A percentile compares a stretch with the other conserved stretches of the same genome.
Conservation (phyloP, 1,139 yeast species). For the Yamadazyma siamensis region DNA sequence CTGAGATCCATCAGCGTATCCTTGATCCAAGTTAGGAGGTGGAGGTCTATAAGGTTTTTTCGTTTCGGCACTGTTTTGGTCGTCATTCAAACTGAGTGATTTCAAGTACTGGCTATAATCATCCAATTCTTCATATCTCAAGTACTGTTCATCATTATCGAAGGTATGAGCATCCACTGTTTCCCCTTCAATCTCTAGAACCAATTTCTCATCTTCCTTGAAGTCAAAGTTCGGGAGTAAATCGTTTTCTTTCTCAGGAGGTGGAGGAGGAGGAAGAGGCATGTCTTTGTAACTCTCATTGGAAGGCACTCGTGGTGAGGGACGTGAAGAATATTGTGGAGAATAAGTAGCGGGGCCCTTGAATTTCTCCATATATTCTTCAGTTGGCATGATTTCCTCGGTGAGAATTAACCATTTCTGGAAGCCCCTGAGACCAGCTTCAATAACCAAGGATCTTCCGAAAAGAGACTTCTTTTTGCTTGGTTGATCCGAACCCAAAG, state of each 20-base stretch:
- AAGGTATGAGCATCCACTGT: slow-evolving; percentile 3
- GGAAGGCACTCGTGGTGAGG: slow-evolving; percentile 12
- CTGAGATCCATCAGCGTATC: no score
- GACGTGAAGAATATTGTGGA: slow-evolving; percentile 13
- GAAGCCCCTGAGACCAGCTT: slow-evolving; percentile 69
- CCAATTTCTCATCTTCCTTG: slow-evolving; percentile 10
- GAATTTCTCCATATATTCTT: slow-evolving; percentile 33
- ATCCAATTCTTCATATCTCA: slow-evolving; percentile 4
- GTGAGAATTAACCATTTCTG: slow-evolving; percentile 83
- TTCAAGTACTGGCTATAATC: slow-evolving; percentile 14
- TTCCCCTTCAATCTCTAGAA: slow-evolving; percentile 10
- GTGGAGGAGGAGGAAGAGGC: slow-evolving; percentile 36
- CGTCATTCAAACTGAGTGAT: slow-evolving; percentile 13
- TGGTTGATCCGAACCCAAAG: slow-evolving; percentile 74
- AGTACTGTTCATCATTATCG: slow-evolving; percentile 1
- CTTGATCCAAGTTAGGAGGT: slow-evolving; percentile 16
- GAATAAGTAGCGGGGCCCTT: slow-evolving; percentile 7
- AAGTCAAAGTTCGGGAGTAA: slow-evolving; percentile 20
- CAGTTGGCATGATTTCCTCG: slow-evolving; percentile 55
- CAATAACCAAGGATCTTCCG: slow-evolving; percentile 77
- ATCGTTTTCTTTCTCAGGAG: slow-evolving; percentile 16
- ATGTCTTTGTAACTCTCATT: slow-evolving; percentile 21
- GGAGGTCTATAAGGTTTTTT: slow-evolving; percentile 13
- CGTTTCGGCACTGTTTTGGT: slow-evolving; percentile 4
- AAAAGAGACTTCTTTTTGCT: slow-evolving; percentile 60